Percentiles rank a stretch among this genome's conserved stretches.
Evolutionary conservation across 2,329 filamentous ascomycete species (phyloP).

Genomic region (Colletotrichum zoysiae): DNA sequence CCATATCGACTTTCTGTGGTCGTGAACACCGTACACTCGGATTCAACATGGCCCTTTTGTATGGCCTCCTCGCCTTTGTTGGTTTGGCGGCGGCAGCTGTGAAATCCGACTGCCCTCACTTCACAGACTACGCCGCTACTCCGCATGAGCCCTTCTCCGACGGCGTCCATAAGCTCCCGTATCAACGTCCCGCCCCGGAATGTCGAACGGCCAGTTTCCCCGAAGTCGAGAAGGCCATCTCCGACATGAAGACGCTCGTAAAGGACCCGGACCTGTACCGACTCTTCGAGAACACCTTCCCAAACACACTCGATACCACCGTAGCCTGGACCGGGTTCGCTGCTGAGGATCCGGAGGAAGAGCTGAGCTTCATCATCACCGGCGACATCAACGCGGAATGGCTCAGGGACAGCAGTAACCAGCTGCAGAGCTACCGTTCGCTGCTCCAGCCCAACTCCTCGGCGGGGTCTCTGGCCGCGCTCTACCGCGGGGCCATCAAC

Average conservation of each 20-base stretch:
- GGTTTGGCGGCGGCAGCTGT: constrained; percentile 43
- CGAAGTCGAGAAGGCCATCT: constrained; percentile 81
- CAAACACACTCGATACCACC: constrained; percentile 81
- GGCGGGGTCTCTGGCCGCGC: constrained; percentile 71
- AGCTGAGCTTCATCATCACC: constrained; percentile 79
- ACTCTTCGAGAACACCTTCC: constrained; percentile 79
- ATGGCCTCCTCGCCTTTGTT: constrained; percentile 16
- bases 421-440: constrained; percentile 80
- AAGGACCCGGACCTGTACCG: constrained; percentile 81
- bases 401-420: constrained; percentile 89
- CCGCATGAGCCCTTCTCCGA: constrained; percentile 78
- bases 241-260: constrained; percentile 76
- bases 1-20: constrained; percentile 12
- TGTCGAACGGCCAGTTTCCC: constrained; percentile 87
- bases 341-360: constrained; percentile 69
- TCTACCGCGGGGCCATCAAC: constrained; percentile 82
- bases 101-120: constrained; percentile 51
- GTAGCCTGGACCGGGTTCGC: constrained; percentile 76
- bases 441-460: constrained; percentile 67
- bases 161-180: constrained; percentile 83
- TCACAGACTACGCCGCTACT: constrained; percentile 50
- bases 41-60: constrained; percentile 19
- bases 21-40: constrained; percentile 3
- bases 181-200: constrained; percentile 78
- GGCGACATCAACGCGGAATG: constrained; percentile 95